Base-by-base conservation (phyloP, 345 rosid genomes). In the Capsella bursapastoris region DNA sequence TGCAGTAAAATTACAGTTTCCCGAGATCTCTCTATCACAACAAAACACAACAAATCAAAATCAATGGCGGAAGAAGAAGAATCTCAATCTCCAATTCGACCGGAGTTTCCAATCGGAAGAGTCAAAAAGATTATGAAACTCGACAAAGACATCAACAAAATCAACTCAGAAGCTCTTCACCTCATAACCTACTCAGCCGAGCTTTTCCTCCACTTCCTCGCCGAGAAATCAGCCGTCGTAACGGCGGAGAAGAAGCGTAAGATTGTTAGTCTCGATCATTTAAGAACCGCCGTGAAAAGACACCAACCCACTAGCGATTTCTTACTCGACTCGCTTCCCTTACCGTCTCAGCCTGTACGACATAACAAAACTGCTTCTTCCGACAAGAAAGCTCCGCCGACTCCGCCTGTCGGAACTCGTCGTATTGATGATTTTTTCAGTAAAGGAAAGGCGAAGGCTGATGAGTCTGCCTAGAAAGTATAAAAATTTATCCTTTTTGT, bases 261-360 rank as follows among this genome's bases (percentile, higher is more conserved):
- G 80, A 86, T 60, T 12, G 84, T 94, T 27, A 92, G 84, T 66
- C 85, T 85, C 55, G 93, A 90, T 10, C 87, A 91, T 68, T 61
- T 94, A 35, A 81, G 89, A 68, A 62, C 60, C 56, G 96, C 97
- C 18, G 90, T 85, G 25, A 86, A 86, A 78, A 78, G 91, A 76
- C 99, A 92, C 81, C 89, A 70, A 25, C 97, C 92, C 27, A 92
- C 87, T 0, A 80, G 82, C 40, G 99, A 94, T 82, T 91, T 94
- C 74, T 88, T 94, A 31, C 85, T 90, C 15, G 97, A 94, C 59
- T 90, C 95, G 60, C 97, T 94, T 16, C 96, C 95, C 1, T 5
- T 49, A 70, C 86, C 93, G 6, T 18, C 77, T 57, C 89, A 53
- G 79, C 67, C 73, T 1, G 50, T 75, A 14, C 80, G 76, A 45